Evolutionary conservation across 2,329 filamentous ascomycete genomes (phyloP).

Genomic region (Trichoderma atrobrunneum): DNA sequence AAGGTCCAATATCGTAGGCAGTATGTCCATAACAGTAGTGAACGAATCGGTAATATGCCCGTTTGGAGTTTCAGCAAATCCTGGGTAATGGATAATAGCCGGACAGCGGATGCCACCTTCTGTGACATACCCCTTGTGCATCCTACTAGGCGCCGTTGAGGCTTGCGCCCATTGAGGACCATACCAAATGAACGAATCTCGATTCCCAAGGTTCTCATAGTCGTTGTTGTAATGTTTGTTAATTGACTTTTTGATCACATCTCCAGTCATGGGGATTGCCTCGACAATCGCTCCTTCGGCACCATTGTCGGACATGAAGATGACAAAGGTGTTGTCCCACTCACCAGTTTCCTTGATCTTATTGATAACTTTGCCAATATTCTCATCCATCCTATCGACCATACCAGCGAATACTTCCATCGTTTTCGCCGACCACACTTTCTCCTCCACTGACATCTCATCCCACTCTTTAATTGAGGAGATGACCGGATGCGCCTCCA

Average conservation of each 20-base stretch:
- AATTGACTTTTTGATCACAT: conserved; percentile 46
- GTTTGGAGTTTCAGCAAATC: not conserved
- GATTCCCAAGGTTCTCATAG: conserved; percentile 54
- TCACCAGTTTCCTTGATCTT: conserved; percentile 56
- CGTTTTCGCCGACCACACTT: conserved; percentile 46
- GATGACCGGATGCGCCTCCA: conserved; percentile 49
- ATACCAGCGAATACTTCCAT: conserved; percentile 65
- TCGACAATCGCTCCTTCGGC: conserved; percentile 59
- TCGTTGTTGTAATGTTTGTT: conserved; percentile 51
- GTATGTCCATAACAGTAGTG: conserved; percentile 10
- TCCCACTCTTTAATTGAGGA: conserved; percentile 46
- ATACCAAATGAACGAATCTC: conserved; percentile 59
- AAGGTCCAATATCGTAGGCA: conserved; percentile 7
- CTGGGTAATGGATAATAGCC: conserved; percentile 2
- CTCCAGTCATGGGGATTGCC: conserved; percentile 39
- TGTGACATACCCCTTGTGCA: conserved; percentile 41
- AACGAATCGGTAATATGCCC: conserved; percentile 3
- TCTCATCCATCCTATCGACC: conserved; percentile 60
- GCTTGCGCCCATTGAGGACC: conserved; percentile 53
- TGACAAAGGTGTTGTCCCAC: conserved; percentile 52
- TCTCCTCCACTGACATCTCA: conserved; percentile 45
- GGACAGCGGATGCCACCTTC: conserved; percentile 43
- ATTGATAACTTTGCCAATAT: conserved; percentile 57
- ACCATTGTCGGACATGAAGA: conserved; percentile 63
- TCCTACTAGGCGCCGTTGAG: conserved; percentile 36